Percentiles rank a stretch among this genome's conserved stretches.
phyloP scores from a whole-genome alignment of 2,329 filamentous ascomycete species.

The Trichoderma cornu-damae region DNA sequence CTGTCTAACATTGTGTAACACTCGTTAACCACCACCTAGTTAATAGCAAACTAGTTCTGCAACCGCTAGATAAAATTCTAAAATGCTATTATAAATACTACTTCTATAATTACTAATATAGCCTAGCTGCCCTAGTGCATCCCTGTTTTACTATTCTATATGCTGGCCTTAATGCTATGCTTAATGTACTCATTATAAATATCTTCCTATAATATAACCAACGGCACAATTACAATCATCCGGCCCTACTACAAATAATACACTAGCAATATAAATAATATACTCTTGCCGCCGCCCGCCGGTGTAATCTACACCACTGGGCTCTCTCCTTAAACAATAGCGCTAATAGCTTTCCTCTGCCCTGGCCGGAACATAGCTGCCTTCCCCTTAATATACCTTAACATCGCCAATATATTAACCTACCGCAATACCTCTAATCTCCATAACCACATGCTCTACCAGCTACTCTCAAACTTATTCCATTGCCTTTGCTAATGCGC shows the following conservation, averaged over 20 bases:
- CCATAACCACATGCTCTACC: not conserved
- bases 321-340: not conserved
- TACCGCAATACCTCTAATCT: not conserved
- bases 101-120: not conserved
- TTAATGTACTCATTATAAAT: constrained; percentile 12
- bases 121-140: not conserved
- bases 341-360: not conserved
- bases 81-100: too few species aligned
- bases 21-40: not conserved
- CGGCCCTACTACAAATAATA: not conserved
- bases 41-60: not conserved
- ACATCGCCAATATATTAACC: not conserved
- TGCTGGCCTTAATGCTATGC: constrained; percentile 2
- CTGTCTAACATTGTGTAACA: not conserved
- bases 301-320: not conserved
- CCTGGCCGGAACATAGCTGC: not conserved
- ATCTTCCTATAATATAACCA: constrained; percentile 11
- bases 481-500: not conserved
- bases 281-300: not conserved
- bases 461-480: not conserved
- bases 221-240: constrained; percentile 12
- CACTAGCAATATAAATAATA: not conserved
- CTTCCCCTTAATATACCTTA: too few species aligned
- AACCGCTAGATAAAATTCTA: not conserved
- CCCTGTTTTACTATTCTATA: not conserved